Percentiles rank a stretch among this genome's conserved stretches.
phyloP scores from a whole-genome alignment of 2,329 filamentous ascomycete species.

The Ophiostoma sp. region DNA sequence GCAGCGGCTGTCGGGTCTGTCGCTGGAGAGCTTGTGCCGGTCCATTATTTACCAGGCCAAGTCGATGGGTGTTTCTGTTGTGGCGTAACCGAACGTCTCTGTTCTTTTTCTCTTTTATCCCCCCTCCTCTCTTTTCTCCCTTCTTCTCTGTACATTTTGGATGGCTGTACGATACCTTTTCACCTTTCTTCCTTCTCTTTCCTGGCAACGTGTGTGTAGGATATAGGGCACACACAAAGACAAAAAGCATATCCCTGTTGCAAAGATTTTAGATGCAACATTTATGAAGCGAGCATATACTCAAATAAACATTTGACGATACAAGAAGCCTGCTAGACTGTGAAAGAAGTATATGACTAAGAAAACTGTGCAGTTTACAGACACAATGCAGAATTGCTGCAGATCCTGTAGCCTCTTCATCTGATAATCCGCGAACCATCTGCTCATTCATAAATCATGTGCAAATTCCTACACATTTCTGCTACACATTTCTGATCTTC shows the following conservation, averaged over 20 bases:
- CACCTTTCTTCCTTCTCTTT: background rate
- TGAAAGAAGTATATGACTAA: too few relatives aligned
- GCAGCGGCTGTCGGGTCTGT: conserved; percentile 69
- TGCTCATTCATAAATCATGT: too few relatives aligned
- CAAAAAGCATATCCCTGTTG: conserved; percentile 5
- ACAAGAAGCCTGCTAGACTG: too few relatives aligned
- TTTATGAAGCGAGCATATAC: conserved; percentile 18
- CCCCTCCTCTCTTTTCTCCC: background rate
- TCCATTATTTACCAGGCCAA: conserved; percentile 73
- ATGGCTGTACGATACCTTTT: conserved; percentile 19
- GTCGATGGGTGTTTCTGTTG: conserved; percentile 71
- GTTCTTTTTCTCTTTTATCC: background rate
- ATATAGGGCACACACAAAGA: conserved; percentile 15
- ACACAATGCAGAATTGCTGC: too few relatives aligned
- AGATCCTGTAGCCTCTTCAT: too few relatives aligned
- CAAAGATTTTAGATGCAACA: background rate
- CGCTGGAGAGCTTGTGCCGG: conserved; percentile 70
- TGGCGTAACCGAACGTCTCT: conserved; percentile 48
- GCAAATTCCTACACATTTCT: background rate
- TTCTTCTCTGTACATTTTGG: conserved; percentile 17
- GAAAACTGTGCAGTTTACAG: too few relatives aligned
- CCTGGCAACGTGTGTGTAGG: conserved; percentile 15
- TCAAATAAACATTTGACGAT: conserved; percentile 6
- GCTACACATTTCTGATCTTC: background rate
- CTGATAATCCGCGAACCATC: too few relatives aligned